Base-by-base conservation (phyloP, 2,329 filamentous ascomycete species). In the Xylaria sp. region DNA sequence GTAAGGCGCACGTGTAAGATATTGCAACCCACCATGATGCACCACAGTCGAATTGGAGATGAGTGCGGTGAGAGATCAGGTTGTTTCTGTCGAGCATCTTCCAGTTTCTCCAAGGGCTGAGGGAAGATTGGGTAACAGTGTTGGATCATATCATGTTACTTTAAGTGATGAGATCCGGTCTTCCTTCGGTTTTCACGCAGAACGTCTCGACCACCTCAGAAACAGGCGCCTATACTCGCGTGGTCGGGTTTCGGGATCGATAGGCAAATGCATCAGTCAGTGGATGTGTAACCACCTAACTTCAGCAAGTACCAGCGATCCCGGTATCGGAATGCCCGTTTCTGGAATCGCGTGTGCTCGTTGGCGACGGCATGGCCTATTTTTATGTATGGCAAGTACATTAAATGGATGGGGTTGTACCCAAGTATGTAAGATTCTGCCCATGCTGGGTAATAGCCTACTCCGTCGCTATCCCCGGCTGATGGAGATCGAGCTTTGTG, bases 21-120 rank as follows among this genome's bases (percentile, higher is more conserved):
- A 69, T 28, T 71, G 67, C 44, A 67, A 71, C 69, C 69, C 69
- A 65, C 67, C 64, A 51, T 63, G 23, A 42, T 67, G 64, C 59
- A 68, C 33, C 5, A 20, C 44, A 63, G 38, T 56, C 51, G 38
- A 49, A 26, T 44, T 44, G 26, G 40, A 57, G 31, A 40, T 26
- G 48, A 42, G 44, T 31, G 42, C 58, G 49, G 49, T 36, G 23
- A 58, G 44, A 36, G 4, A 42, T 23, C 17, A 33, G 20, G 54
- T 58, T 20, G 38, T 28, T 38, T 2, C 20, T 44, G 11, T 53
- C 20, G 33, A 48, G 28, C 36, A 33, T 48, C 44, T 51, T 59
- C 38, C 38, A 53, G 38, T 61, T 28, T 65, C 38, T 40, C 2
- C 17, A 65, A 56, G 62, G 23, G 57, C 66, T 48, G 57, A 58